These are phyloP conservation scores for Coleophoma cylindrospora DNA, from an alignment of 2,329 filamentous ascomycete species.

Conservation along the genomic window DNA sequence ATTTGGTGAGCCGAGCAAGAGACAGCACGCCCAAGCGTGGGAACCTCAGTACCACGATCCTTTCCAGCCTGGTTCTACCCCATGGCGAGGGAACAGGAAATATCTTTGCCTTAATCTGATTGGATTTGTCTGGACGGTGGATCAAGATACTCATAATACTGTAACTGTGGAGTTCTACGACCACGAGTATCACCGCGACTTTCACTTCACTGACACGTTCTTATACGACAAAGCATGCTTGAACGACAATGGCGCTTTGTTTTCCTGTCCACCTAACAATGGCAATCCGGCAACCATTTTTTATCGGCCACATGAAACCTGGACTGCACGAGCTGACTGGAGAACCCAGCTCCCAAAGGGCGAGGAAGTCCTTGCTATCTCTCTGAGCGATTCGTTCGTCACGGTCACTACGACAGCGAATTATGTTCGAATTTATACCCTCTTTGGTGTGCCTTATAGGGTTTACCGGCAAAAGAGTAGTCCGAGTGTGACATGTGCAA, in stretches of 20 bases:
- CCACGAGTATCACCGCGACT: slow-evolving; percentile 84
- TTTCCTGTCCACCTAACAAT: slow-evolving; percentile 70
- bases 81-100: slow-evolving; percentile 90
- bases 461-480: slow-evolving; percentile 89
- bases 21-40: slow-evolving; percentile 19
- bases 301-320: slow-evolving; percentile 94
- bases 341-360: slow-evolving; percentile 79
- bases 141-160: slow-evolving; percentile 89
- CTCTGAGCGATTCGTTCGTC: slow-evolving; percentile 84
- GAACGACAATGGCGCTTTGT: slow-evolving; percentile 77
- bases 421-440: slow-evolving; percentile 88
- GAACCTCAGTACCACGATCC: slow-evolving; percentile 69
- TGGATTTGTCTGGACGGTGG: slow-evolving; percentile 94
- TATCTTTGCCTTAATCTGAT: slow-evolving; percentile 92
- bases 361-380: slow-evolving; percentile 84
- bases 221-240: slow-evolving; percentile 95
- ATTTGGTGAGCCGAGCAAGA: slow-evolving; percentile 35
- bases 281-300: slow-evolving; percentile 75
- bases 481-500: slow-evolving; percentile 87
- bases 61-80: slow-evolving; percentile 92
- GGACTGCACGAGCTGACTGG: slow-evolving; percentile 90
- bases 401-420: slow-evolving; percentile 82
- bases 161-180: slow-evolving; percentile 98
- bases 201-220: slow-evolving; percentile 96
- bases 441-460: slow-evolving; percentile 84